These are phyloP conservation scores for Exophiala alcalophila DNA, from an alignment of 2,329 filamentous ascomycete species.

Conservation along the genomic window DNA sequence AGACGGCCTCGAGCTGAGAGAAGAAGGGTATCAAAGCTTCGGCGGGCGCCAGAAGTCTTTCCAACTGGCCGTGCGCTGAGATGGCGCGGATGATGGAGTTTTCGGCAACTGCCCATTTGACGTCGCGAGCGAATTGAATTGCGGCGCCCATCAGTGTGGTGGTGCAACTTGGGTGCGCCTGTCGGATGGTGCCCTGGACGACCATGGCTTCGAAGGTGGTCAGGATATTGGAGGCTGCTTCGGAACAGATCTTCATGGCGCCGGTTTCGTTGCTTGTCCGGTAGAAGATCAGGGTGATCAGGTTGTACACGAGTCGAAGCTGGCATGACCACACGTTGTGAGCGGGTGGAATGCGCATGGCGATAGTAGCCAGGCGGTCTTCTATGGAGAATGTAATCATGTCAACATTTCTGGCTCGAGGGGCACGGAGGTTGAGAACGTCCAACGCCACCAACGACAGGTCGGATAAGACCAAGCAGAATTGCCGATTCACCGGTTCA, in stretches of 20 bases:
- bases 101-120: not conserved
- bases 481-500: constrained; percentile 1
- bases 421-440: constrained; percentile 3
- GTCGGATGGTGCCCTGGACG: constrained; percentile 8
- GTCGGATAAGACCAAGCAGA: constrained; percentile 1
- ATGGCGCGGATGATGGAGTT: constrained; percentile 1
- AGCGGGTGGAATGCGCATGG: constrained; percentile 3
- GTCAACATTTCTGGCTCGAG: not conserved
- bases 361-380: constrained; percentile 3
- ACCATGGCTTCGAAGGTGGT: constrained; percentile 13
- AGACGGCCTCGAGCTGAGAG: constrained; percentile 2
- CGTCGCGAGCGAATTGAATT: constrained; percentile 7
- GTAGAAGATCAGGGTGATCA: constrained; percentile 3
- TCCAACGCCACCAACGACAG: constrained; percentile 6
- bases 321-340: constrained; percentile 12
- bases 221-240: constrained; percentile 12
- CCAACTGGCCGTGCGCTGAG: constrained; percentile 7
- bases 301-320: constrained; percentile 11
- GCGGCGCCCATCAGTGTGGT: constrained; percentile 7
- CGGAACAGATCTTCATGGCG: constrained; percentile 7
- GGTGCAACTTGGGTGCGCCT: constrained; percentile 2
- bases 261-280: constrained; percentile 1
- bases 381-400: not conserved
- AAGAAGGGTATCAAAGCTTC: not conserved
- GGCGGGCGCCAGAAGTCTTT: constrained; percentile 3